phyloP scores from a whole-genome alignment of 345 rosid species.

The Heritiera fomes region DNA sequence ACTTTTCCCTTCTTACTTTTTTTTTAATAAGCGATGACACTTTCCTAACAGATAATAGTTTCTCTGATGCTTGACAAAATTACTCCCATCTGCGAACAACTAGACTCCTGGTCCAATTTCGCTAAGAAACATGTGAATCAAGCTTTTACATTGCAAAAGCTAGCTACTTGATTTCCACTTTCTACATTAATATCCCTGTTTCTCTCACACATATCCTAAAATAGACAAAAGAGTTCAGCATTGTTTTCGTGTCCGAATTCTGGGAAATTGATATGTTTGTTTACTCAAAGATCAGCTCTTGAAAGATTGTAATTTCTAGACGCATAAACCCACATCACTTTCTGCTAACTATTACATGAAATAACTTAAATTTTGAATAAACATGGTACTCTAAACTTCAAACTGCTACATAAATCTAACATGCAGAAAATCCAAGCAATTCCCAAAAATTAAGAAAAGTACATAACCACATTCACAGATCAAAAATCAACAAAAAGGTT shows the following conservation, averaged over 20 bases:
- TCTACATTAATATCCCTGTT: not conserved
- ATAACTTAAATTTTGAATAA: not conserved
- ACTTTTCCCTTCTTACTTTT: not conserved
- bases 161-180: not conserved
- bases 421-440: not conserved
- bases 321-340: not conserved
- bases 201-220: not conserved
- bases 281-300: not conserved
- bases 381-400: not conserved
- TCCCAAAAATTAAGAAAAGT: not conserved
- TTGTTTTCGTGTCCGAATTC: not conserved
- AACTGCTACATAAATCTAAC: not conserved
- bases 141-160: conserved; percentile 1
- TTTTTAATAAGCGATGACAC: not conserved
- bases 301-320: not conserved
- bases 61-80: conserved; percentile 3
- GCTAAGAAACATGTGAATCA: not conserved
- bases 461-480: not conserved
- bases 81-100: conserved; percentile 1
- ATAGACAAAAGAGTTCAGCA: not conserved
- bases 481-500: not conserved
- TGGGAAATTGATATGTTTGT: not conserved
- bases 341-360: not conserved
- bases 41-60: not conserved
- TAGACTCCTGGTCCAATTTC: not conserved